Evolutionary conservation across 176 grass and related monocot species (phyloP).

Genomic region (Triticum dicoccoides): DNA sequence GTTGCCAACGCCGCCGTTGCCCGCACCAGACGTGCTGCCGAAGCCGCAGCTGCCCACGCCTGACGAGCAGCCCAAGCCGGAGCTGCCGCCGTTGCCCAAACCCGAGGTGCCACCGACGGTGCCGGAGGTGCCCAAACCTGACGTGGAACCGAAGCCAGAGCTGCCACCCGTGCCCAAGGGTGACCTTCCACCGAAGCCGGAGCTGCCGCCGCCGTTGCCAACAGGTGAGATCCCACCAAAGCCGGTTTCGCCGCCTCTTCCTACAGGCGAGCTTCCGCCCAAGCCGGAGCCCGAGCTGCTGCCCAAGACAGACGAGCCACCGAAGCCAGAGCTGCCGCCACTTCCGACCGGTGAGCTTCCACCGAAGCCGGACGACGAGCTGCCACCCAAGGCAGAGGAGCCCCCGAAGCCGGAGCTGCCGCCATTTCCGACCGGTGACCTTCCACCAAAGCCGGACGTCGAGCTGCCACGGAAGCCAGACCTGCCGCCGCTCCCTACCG

Average conservation of each 20-base stretch:
- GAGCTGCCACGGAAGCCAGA: neutral
- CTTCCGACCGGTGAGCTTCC: neutral
- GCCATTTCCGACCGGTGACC: neutral
- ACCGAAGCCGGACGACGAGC: neutral
- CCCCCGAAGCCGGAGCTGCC: neutral
- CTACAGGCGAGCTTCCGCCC: neutral
- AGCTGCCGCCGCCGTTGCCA: neutral
- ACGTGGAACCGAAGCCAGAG: neutral
- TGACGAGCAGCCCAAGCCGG: neutral
- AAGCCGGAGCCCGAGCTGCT: neutral
- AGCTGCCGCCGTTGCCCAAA: neutral
- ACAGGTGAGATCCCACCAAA: neutral
- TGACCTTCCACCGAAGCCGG: neutral
- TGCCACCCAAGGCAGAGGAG: neutral
- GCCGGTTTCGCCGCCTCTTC: neutral
- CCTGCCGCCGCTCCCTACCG: neutral
- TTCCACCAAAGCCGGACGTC: neutral
- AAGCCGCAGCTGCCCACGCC: neutral
- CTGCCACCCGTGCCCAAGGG: neutral
- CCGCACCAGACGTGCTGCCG: neutral
- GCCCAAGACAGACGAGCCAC: neutral
- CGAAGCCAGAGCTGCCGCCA: neutral
- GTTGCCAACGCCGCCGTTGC: neutral
- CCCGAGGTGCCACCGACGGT: neutral
- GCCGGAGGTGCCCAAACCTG: neutral